Conservation (phyloP, 257 asterid genomes). For the Scutellaria minor region DNA sequence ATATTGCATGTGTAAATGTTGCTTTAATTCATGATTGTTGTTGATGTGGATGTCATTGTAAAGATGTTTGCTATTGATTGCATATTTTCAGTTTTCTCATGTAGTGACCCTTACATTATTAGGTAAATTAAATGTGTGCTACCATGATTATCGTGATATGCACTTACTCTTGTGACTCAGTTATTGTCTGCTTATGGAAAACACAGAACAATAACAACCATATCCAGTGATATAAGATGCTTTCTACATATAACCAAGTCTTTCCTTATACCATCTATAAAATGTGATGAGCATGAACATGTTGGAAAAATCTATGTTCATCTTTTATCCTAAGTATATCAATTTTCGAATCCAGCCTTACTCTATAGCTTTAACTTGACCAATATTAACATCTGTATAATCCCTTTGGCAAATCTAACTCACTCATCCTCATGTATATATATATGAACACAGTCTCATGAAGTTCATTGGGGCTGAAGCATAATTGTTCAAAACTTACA, state of each 20-base stretch:
- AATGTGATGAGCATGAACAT: slow-evolving; percentile 6
- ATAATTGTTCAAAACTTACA: slow-evolving; percentile 1
- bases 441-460: not conserved
- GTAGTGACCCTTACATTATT: not conserved
- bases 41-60: not conserved
- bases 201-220: not conserved
- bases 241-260: not conserved
- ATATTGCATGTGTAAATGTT: not conserved
- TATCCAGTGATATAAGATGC: slow-evolving; percentile 6
- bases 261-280: slow-evolving; percentile 8
- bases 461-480: not conserved
- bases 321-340: not conserved
- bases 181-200: not conserved
- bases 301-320: not conserved
- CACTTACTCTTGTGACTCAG: not conserved
- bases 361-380: slow-evolving; percentile 4
- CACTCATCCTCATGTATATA: not conserved
- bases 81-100: not conserved
- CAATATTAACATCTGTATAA: not conserved
- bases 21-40: slow-evolving; percentile 2
- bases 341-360: not conserved
- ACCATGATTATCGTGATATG: not conserved
- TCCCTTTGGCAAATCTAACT: not conserved
- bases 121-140: not conserved
- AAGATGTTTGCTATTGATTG: not conserved